Evolutionary conservation across 2,329 filamentous ascomycete genomes (phyloP).

Genomic region (Arthrobotrys sphaeroides): DNA sequence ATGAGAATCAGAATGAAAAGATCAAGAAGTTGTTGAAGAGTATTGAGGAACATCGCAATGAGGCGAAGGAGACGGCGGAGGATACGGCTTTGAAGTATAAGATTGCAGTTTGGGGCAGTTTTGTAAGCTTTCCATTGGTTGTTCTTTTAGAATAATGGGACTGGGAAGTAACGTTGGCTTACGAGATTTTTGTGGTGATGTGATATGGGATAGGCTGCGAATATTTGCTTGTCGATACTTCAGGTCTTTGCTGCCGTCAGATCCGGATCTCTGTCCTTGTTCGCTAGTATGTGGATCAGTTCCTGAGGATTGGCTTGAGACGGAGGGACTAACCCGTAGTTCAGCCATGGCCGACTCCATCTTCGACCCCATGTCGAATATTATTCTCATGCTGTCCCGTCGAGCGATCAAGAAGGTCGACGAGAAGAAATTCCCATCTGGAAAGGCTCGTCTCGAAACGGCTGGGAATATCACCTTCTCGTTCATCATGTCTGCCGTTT

Average conservation of each 20-base stretch:
- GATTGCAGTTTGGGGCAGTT: constrained; percentile 69
- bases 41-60: constrained; percentile 86
- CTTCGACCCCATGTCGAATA: constrained; percentile 89
- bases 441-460: constrained; percentile 92
- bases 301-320: neutral
- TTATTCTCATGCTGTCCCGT: constrained; percentile 85
- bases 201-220: constrained; percentile 68
- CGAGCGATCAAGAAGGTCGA: constrained; percentile 90
- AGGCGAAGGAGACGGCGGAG: constrained; percentile 80
- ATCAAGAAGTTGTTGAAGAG: constrained; percentile 91
- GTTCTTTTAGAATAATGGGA: no score
- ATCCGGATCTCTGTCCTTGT: constrained; percentile 90
- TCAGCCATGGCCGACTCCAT: constrained; percentile 76
- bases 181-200: neutral
- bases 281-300: constrained; percentile 80
- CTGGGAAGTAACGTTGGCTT: neutral
- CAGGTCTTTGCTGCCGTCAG: constrained; percentile 89
- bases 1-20: constrained; percentile 88
- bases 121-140: no score
- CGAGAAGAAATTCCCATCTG: constrained; percentile 83
- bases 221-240: constrained; percentile 78
- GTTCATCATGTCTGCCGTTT: constrained; percentile 93
- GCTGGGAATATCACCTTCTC: constrained; percentile 96
- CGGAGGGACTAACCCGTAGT: constrained; percentile 4
- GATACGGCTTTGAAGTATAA: constrained; percentile 76